Conservation (phyloP, 768 basidiomycete species). For the Boletus sensibilis region DNA sequence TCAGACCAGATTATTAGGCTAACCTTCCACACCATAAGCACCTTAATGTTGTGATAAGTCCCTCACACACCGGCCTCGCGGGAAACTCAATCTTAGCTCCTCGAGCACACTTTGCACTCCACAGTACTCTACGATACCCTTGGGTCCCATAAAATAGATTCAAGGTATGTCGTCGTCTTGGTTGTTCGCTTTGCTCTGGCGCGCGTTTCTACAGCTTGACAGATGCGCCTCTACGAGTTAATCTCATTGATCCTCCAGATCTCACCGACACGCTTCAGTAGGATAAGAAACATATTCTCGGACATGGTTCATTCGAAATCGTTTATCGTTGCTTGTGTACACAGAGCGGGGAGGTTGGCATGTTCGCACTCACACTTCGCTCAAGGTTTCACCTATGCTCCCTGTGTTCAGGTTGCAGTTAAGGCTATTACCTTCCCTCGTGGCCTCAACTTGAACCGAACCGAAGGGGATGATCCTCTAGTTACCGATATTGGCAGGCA, state of each 20-base stretch:
- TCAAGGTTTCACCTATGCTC: neutral
- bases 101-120: neutral
- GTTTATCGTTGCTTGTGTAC: neutral
- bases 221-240: neutral
- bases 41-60: neutral
- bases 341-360: neutral
- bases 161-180: neutral
- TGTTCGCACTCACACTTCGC: too few relatives aligned
- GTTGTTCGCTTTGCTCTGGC: neutral
- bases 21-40: too few relatives aligned
- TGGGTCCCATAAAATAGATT: neutral
- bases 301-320: neutral
- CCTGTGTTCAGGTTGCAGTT: slow-evolving; percentile 1
- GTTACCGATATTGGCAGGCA: too few relatives aligned
- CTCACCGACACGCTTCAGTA: neutral
- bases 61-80: too few relatives aligned
- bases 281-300: neutral
- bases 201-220: neutral
- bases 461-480: neutral
- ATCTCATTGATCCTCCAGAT: neutral
- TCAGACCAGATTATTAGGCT: too few relatives aligned
- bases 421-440: neutral
- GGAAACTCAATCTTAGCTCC: neutral
- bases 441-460: neutral
- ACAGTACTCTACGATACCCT: neutral